Evolutionary conservation across 371 early-diverging fungal genomes (phyloP).

Genomic region (Choanephora cucurbitarum): DNA sequence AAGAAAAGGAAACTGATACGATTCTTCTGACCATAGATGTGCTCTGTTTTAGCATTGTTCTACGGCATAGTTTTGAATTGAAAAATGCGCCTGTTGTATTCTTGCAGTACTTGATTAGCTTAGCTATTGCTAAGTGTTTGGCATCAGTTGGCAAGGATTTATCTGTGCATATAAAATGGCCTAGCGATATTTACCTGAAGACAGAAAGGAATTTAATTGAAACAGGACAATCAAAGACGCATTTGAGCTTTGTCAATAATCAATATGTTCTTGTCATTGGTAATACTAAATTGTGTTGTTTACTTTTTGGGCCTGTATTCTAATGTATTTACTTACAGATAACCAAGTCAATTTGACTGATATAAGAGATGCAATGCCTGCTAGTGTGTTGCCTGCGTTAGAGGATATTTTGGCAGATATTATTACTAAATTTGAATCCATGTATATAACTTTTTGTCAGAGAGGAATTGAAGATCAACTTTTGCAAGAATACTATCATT

Average conservation of each 20-base stretch:
- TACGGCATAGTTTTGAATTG: constrained; percentile 67
- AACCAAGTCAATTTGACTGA: constrained; percentile 88
- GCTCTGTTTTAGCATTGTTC: constrained; percentile 80
- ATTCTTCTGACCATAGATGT: constrained; percentile 85
- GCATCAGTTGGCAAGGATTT: constrained; percentile 71
- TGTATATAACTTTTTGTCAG: constrained; percentile 69
- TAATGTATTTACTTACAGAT: constrained; percentile 36
- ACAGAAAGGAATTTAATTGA: constrained; percentile 56
- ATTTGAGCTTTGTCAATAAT: constrained; percentile 68
- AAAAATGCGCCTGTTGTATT: constrained; percentile 71
- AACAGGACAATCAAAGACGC: constrained; percentile 88
- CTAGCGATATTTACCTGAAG: constrained; percentile 90
- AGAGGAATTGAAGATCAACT: constrained; percentile 75
- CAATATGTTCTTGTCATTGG: constrained; percentile 85
- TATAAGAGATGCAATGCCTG: constrained; percentile 76
- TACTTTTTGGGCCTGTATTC: not conserved
- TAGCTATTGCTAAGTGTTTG: constrained; percentile 84
- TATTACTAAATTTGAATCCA: constrained; percentile 70
- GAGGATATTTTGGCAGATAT: constrained; percentile 80
- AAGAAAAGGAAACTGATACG: no score
- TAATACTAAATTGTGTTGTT: constrained; percentile 27
- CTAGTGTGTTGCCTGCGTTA: constrained; percentile 66
- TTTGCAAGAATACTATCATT: constrained; percentile 68
- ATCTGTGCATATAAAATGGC: constrained; percentile 92
- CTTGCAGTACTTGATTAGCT: constrained; percentile 86